Conservation (phyloP, 1,284 basidiomycete species). For the Melampsora americana region DNA sequence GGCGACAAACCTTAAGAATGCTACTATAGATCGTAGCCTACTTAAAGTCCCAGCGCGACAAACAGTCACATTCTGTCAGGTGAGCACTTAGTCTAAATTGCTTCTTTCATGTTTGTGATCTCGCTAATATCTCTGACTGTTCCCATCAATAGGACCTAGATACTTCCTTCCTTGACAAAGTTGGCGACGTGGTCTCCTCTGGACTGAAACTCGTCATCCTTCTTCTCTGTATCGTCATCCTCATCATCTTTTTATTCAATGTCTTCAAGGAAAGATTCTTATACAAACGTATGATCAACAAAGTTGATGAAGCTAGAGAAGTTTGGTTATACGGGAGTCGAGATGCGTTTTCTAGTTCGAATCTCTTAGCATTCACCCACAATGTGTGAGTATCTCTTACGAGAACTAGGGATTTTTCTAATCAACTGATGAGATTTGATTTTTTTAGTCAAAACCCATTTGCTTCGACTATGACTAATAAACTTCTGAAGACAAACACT, state of each 20-base stretch:
- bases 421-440: neutral
- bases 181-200: conserved; percentile 20
- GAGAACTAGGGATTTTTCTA: too few relatives aligned
- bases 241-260: conserved; percentile 30
- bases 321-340: conserved; percentile 24
- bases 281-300: conserved; percentile 15
- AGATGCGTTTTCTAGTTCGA: conserved; percentile 9
- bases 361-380: conserved; percentile 34
- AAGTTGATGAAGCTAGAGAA: conserved; percentile 16
- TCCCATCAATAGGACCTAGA: conserved; percentile 22
- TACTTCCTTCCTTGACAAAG: conserved; percentile 35
- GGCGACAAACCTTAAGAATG: conserved; percentile 17
- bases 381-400: conserved; percentile 15
- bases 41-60: conserved; percentile 18
- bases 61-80: conserved; percentile 34
- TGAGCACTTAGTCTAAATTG: neutral
- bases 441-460: conserved; percentile 25
- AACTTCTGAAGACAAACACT: neutral
- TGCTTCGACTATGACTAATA: conserved; percentile 13
- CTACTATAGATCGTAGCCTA: conserved; percentile 30
- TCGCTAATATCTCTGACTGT: neutral
- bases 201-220: conserved; percentile 27
- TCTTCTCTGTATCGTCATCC: conserved; percentile 8
- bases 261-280: conserved; percentile 32
- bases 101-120: neutral